Conservation (phyloP, 2,329 filamentous ascomycete genomes). For the Penicillium psychrosexuale region DNA sequence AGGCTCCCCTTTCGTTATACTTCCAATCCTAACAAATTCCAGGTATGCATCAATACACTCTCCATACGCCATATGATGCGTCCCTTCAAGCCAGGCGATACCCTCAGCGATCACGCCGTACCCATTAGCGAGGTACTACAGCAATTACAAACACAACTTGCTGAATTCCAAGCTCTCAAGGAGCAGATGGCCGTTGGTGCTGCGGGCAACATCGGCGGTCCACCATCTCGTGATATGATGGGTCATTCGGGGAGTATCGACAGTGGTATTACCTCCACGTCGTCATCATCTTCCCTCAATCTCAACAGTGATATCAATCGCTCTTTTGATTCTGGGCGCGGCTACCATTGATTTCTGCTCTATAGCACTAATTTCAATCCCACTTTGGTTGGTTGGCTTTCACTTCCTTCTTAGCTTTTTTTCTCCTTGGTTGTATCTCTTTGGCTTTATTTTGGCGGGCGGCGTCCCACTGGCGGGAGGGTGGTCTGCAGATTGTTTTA, state of each 20-base stretch:
- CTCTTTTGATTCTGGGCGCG: conserved; percentile 18
- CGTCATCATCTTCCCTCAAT: conserved; percentile 32
- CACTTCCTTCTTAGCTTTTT: conserved; percentile 5
- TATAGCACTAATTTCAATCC: not conserved
- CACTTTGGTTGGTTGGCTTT: conserved; percentile 5
- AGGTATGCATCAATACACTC: conserved; percentile 80
- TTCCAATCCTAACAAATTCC: conserved; percentile 20
- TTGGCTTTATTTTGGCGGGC: conserved; percentile 7
- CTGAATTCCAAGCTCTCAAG: conserved; percentile 42
- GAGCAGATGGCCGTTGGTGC: conserved; percentile 35
- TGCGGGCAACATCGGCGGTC: conserved; percentile 24
- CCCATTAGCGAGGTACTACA: conserved; percentile 68
- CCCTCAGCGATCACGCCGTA: conserved; percentile 69
- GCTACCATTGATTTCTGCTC: conserved; percentile 11
- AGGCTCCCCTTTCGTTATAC: not conserved
- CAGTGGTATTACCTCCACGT: conserved; percentile 22
- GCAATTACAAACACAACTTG: conserved; percentile 41
- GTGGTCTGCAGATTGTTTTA: conserved; percentile 17
- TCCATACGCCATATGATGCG: conserved; percentile 73
- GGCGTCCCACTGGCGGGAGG: conserved; percentile 27
- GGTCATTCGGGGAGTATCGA: conserved; percentile 16
- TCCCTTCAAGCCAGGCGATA: conserved; percentile 60
- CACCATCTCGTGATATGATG: conserved; percentile 9
- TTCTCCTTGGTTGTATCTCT: not conserved
- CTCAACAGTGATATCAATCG: conserved; percentile 19